Evolutionary conservation across 106 monocot genomes (phyloP), one percentile per base, ranked within the genome.

Genomic region (Vanilla planifolia): DNA sequence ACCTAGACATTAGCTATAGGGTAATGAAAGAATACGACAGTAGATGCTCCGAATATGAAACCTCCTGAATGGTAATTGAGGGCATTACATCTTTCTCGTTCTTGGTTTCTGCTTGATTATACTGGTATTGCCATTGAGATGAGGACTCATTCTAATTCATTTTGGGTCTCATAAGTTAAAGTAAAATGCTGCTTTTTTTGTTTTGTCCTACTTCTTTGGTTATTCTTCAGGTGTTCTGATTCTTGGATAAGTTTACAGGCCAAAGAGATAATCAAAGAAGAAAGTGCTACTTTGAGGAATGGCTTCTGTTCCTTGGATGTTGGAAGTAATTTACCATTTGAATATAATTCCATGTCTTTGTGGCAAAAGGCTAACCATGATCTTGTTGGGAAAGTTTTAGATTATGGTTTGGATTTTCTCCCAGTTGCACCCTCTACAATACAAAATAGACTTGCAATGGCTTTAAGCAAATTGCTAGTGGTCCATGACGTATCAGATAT

Each of bases 401-500:
- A 78, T 32, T n/a, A 57, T 73, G 61, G 59, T 48, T 50, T 70
- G 24, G 78, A 77, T 69, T 44, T 65, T 36, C 47, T 61, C 3
- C 22, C 64, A 57, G 33, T 45, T 34, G 37, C 75, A 51, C 59
- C 66, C 36, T 66, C 59, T 77, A 58, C 46, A 51, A 75, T 56
- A 65, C 68, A 67, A 26, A 58, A 27, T 27, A n/a, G 17, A 39
- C 62, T 83, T 19, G 63, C 69, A 3, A 68, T 68, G 50, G 36
- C 25, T 21, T 73, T 84, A 59, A 84, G 74, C 35, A 45, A 51
- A 53, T 59, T 92, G 71, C 33, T 73, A 19, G 73, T 84, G 16
- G 55, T 89, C 72, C 67, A 80, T 43, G 70, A 80, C 62, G 83
- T 89, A 66, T 69, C 46, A 59, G 48, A 72, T 50, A 66, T 73